Base-by-base conservation (phyloP, 2,329 filamentous ascomycete species). In the Fusarium praegraminearum region DNA sequence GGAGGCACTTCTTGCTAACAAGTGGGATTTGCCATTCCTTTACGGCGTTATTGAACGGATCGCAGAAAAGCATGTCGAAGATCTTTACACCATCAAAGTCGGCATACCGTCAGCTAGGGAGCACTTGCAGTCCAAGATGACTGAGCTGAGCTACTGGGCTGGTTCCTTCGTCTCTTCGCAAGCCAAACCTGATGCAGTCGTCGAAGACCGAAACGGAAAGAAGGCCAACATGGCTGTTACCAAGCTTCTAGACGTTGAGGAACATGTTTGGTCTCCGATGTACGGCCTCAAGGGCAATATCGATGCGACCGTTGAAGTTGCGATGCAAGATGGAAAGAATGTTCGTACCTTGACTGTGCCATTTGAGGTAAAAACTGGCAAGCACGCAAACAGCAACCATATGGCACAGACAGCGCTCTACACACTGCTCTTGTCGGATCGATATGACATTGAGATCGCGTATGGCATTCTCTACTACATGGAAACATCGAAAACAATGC, bases 281-380 rank as follows among this genome's bases (percentile, higher is more conserved):
- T 99, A 97, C 77, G 96, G 96, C 1, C 84, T 99, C 18, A 99
- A 99, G 79, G 96, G 96, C 32, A 99, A 98, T 73, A 96, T 99
- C 63, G 96, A 99, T 80, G 96, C 96, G 30, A 98, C 96, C 1
- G 92, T 99, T 1, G 93, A 99, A 81, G 91, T 96, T 18, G 89
- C 87, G 1, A 92, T 98, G 84, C 84, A 88, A 57, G 91, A 97
- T 59, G 87, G 89, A 28, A 82, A 86, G n/a, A 84, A 87, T 32
- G 80, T 83, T 47, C 88, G 88, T 65, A 92, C 87, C 7, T 83
- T 98, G 67, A 94, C 94, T 0, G 93, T 97, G 6, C 96, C 96
- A 0, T 93, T 99, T 69, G 96, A 99, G 77, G 87, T 99, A 74
- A 99, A 99, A 80, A 98, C 96, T 0, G 96, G 96, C 33, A 94